Conservation (phyloP, 192 early-diverging fungal genomes). For the Geosiphon pyriformis region DNA sequence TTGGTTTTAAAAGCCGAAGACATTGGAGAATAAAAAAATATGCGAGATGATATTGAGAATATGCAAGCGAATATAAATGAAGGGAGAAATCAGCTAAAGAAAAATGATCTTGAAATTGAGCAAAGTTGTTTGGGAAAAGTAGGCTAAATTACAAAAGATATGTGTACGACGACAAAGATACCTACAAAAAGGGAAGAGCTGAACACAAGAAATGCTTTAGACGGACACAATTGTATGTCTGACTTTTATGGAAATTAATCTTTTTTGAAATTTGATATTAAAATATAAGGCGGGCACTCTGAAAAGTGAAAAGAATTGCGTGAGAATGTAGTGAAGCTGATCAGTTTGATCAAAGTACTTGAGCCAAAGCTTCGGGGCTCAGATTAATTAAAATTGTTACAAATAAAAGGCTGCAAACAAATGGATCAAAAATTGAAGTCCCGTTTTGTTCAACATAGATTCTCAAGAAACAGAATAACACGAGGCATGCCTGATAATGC, state of each 20-base stretch:
- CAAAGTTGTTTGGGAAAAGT: neutral
- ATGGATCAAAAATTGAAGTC: no score
- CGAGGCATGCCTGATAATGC: no score
- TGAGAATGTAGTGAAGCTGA: neutral
- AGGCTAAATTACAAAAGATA: neutral
- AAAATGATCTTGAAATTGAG: neutral
- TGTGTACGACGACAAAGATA: neutral
- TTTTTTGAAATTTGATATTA: neutral
- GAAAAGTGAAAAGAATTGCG: neutral
- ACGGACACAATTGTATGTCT: neutral
- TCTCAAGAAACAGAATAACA: no score
- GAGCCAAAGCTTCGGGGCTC: no score
- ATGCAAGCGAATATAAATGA: neutral
- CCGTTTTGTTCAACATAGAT: no score
- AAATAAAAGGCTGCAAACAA: no score
- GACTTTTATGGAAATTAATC: neutral
- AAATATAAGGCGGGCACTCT: no score
- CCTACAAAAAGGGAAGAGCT: neutral
- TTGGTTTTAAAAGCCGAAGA: constrained; percentile 9
- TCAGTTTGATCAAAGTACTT: no score
- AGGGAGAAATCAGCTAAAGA: neutral
- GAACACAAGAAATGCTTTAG: neutral
- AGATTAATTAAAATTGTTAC: no score
- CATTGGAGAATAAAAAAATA: no score
- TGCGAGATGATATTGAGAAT: neutral